These are phyloP conservation scores for Nelumbo lutea DNA, from an alignment of 164 flowering plant species.

Conservation along the genomic window DNA sequence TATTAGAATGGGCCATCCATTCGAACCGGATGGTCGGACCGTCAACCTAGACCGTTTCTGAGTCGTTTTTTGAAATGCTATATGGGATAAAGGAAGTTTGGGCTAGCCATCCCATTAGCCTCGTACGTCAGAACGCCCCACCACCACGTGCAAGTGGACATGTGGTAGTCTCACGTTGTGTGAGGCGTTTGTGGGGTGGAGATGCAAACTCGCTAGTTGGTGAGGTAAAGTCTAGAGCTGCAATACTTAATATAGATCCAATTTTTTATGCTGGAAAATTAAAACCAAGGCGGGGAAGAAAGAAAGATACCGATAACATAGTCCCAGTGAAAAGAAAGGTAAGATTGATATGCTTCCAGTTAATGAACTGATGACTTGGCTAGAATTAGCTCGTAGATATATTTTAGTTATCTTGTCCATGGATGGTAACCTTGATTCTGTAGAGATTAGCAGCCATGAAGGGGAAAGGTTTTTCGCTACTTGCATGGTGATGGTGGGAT, in stretches of 20 bases:
- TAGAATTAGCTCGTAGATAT: conserved; percentile 84
- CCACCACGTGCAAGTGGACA: too few relatives aligned
- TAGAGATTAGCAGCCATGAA: conserved; percentile 83
- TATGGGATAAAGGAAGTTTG: too few relatives aligned
- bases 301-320: conserved; percentile 60
- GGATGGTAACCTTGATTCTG: conserved; percentile 81
- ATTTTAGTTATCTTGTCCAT: conserved; percentile 60
- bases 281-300: conserved; percentile 71
- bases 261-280: conserved; percentile 70
- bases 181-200: too few relatives aligned
- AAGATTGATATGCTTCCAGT: conserved; percentile 72
- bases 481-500: conserved; percentile 95
- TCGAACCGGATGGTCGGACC: too few relatives aligned
- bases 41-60: too few relatives aligned
- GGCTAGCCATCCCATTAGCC: too few relatives aligned
- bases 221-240: conserved; percentile 74
- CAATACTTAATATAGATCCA: conserved; percentile 76
- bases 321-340: conserved; percentile 35
- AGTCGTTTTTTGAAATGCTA: too few relatives aligned
- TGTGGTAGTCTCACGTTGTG: too few relatives aligned
- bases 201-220: too few relatives aligned
- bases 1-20: too few relatives aligned
- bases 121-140: too few relatives aligned
- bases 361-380: conserved; percentile 94
- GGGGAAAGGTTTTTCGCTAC: conserved; percentile 81